Base-by-base conservation (phyloP, 768 basidiomycete species). In the Hygrophoropsis aurantiaca region DNA sequence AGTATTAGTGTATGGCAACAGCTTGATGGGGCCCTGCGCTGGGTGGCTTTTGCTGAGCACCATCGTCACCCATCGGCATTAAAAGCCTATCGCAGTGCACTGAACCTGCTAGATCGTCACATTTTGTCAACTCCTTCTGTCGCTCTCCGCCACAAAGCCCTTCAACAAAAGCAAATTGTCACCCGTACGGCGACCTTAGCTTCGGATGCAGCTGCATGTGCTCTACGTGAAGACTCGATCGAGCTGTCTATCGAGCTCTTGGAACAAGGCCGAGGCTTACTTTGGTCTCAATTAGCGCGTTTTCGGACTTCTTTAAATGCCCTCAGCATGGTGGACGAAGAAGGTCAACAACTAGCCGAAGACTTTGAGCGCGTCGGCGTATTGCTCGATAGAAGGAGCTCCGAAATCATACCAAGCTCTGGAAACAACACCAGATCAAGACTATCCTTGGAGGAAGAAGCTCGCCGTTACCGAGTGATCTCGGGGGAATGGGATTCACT, bases 251-350 rank as follows among this genome's bases (percentile, higher is more conserved):
- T 67, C 11, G 60, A 66, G 43, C 62, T 62, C 59, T 46, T 69
- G 10, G 65, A 65, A 32, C 56, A 61, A 48, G 62, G 65, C 9
- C 57, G 64, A 2, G 58, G 56, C 21, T 46, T 65, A 18, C 46
- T 61, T 5, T 67, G 68, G 65, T 50, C 43, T 27, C 66, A 66
- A 36, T 42, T 62, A 1, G 52, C 55, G 18, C 51, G 58, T 8
- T 50, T 64, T 6, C 53, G 60, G 15, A 55, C 59, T 8, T 58
- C 65, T 0, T 11, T 61, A 6, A 55, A 62, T 38, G 38, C 20
- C 21, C 41, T 42, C n/a, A 58, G 57, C 9, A 50, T 39, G 0
- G 16, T 49, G 6, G 36, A 61, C n/a, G 49, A 50, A 0, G 41
- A 26, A 8, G 62, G 62, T 10, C 36, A 25, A 8, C 19, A 13